Base-by-base conservation (phyloP, 2,329 filamentous ascomycete genomes). In the Paecilomyces sp. region DNA sequence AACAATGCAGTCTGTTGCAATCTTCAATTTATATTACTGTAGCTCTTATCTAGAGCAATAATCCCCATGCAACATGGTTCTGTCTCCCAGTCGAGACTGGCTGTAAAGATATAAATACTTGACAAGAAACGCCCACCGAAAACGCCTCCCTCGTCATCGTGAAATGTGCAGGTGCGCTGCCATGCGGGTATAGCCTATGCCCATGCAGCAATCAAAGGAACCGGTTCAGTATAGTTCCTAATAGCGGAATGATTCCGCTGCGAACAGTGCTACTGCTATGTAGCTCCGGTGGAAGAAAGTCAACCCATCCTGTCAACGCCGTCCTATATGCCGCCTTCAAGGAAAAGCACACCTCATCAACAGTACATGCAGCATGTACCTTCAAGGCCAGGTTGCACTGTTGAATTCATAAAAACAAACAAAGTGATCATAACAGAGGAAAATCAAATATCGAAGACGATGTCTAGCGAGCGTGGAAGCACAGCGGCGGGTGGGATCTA, bases 401-500 rank as follows among this genome's bases (percentile, higher is more conserved):
- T 47, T 18, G n/a, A 18, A 22, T 47, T 47, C 41, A n/a, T 47
- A 18, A 47, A 47, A 47, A 22, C 8, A 15, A 41, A 47, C 7
- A 15, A 18, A 47, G 41, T 47, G 41, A 15, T 47, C n/a, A 47
- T 47, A 15, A 47, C 18, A 36, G 9, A 55, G 50, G 11, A 41
- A 53, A 47, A 24, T 36, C 30, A 22, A 53, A 50, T 9, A 22
- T 47, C 18, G 24, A 34, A 12, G 55, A 56, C 51, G 55, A 52
- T 55, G 58, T 51, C 63, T 71, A 77, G 57, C 74, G 73, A 52
- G 74, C 71, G 64, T 76, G 75, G 65, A 76, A 77, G 66, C 75
- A 77, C 28, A 77, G 73, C 36, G 75, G 75, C 50, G 75, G 75
- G 53, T 74, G 67, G 13, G 68, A 71, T 57, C 74, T 76, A 57